Percentiles rank a stretch among this genome's conserved stretches.
These are phyloP conservation scores for Globisporangium sylvaticum DNA, from an alignment of 352 stramenopile species.

Conservation along the genomic window DNA sequence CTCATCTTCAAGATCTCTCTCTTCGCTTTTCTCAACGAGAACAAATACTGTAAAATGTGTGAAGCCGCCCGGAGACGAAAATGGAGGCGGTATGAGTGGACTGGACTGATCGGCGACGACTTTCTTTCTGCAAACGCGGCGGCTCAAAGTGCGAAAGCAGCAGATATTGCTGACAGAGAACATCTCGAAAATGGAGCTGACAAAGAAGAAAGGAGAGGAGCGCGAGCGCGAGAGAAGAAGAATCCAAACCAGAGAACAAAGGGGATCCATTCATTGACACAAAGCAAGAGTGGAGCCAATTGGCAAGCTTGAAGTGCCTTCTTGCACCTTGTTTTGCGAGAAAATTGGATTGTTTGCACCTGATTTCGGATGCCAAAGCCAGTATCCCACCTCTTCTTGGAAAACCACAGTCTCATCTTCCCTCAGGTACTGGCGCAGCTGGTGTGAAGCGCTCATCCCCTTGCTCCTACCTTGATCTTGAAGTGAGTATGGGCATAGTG, in stretches of 20 bases:
- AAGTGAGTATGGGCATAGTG: conserved; percentile 8
- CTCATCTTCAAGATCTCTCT: background rate
- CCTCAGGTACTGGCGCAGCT: conserved; percentile 5
- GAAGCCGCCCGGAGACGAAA: background rate
- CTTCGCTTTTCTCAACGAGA: background rate
- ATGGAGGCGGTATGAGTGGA: background rate
- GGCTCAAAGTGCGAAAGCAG: background rate
- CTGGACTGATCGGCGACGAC: background rate
- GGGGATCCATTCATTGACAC: background rate
- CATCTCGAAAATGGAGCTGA: background rate
- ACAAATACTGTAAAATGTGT: background rate
- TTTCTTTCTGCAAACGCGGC: background rate
- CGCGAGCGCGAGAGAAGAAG: background rate
- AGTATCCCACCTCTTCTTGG: background rate
- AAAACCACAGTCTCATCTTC: conserved; percentile 4
- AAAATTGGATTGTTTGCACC: background rate
- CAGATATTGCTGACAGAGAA: background rate
- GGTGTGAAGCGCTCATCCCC: conserved; percentile 2
- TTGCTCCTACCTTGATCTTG: conserved; percentile 3
- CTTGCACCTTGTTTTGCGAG: background rate
- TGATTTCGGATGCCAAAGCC: background rate
- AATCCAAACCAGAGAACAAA: background rate
- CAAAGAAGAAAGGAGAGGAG: background rate
- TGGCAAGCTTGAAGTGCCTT: background rate
- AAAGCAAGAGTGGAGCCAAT: background rate